phyloP scores from a whole-genome alignment of 805 yeast genomes.

The Pichia phayaonensis region DNA sequence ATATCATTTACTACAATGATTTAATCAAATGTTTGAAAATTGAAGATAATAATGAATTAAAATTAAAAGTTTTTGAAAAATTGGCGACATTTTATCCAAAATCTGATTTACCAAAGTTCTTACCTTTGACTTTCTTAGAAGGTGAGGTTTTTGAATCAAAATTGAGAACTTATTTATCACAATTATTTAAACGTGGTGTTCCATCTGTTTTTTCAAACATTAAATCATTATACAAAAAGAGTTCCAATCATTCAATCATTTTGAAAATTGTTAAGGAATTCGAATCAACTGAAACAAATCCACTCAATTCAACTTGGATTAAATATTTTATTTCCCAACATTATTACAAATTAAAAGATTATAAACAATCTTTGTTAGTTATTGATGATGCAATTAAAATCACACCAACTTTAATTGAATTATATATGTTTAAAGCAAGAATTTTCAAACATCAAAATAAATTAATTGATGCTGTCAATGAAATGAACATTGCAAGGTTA shows the following conservation, averaged over 20 bases:
- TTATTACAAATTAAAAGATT: slow-evolving; percentile 47
- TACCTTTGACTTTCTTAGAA: slow-evolving; percentile 68
- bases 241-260: slow-evolving; percentile 33
- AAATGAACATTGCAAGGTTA: slow-evolving; percentile 62
- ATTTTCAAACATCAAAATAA: slow-evolving; percentile 68
- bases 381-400: slow-evolving; percentile 60
- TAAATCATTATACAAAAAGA: slow-evolving; percentile 64
- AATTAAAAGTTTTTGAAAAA: slow-evolving; percentile 56
- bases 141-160: slow-evolving; percentile 36
- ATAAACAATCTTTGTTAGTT: slow-evolving; percentile 44
- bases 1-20: slow-evolving; percentile 52
- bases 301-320: slow-evolving; percentile 58
- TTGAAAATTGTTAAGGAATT: slow-evolving; percentile 49
- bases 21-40: slow-evolving; percentile 62
- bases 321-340: slow-evolving; percentile 75
- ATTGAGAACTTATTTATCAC: slow-evolving; percentile 46
- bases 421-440: slow-evolving; percentile 73
- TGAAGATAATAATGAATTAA: slow-evolving; percentile 36
- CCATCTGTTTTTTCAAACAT: slow-evolving; percentile 86
- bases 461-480: slow-evolving; percentile 50
- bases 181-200: slow-evolving; percentile 69
- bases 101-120: slow-evolving; percentile 69
- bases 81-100: slow-evolving; percentile 68
- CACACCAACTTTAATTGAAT: slow-evolving; percentile 81
- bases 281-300: slow-evolving; percentile 28